These are phyloP conservation scores for Hirschfeldia incana DNA, from an alignment of 345 rosid genomes.

Conservation along the genomic window DNA sequence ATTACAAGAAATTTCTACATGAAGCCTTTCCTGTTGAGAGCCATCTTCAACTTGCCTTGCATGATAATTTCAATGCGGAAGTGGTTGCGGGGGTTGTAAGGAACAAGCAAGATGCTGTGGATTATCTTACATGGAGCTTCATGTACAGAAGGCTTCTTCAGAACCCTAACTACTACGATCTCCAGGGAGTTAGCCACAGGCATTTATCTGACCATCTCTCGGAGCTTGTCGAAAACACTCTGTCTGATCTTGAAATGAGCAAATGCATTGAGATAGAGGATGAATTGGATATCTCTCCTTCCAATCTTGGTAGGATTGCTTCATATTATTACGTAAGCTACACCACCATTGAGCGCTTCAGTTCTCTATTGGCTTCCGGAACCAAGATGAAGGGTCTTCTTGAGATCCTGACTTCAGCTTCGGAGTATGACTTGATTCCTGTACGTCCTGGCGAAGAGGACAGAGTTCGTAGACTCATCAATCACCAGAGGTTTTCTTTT, in stretches of 20 bases:
- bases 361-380: slow-evolving; percentile 73
- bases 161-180: slow-evolving; percentile 95
- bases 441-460: slow-evolving; percentile 90
- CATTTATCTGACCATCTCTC: slow-evolving; percentile 99
- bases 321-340: slow-evolving; percentile 84
- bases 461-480: slow-evolving; percentile 63
- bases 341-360: slow-evolving; percentile 89
- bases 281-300: slow-evolving; percentile 72
- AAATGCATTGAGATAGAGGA: slow-evolving; percentile 78
- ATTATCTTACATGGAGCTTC: slow-evolving; percentile 94
- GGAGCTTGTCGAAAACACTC: slow-evolving; percentile 85
- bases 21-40: slow-evolving; percentile 97
- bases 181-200: slow-evolving; percentile 89
- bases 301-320: slow-evolving; percentile 87
- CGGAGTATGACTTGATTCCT: slow-evolving; percentile 84
- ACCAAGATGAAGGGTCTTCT: slow-evolving; percentile 94
- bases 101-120: slow-evolving; percentile 97
- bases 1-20: slow-evolving; percentile 83
- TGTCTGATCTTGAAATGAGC: slow-evolving; percentile 76
- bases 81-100: slow-evolving; percentile 74
- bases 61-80: slow-evolving; percentile 88
- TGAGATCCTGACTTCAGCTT: slow-evolving; percentile 82
- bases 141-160: slow-evolving; percentile 87
- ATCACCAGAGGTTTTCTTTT: slow-evolving; percentile 91
- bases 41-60: slow-evolving; percentile 84